These are phyloP conservation scores for Macrophomina phaseolina DNA, from an alignment of 2,329 filamentous ascomycete species.

Conservation along the genomic window DNA sequence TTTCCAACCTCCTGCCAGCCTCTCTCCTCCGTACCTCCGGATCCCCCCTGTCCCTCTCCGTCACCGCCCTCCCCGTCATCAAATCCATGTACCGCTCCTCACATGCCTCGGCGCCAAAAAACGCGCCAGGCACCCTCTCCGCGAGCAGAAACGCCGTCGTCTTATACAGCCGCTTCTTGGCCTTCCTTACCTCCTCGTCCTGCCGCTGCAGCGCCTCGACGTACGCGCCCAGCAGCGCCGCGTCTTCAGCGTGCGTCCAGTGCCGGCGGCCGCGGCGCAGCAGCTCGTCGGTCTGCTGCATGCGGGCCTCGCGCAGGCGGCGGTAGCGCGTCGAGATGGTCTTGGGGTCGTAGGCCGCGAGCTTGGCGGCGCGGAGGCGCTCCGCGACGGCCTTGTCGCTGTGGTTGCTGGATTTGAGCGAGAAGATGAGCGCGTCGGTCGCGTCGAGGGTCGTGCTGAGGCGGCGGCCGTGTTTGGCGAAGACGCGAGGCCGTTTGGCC, in stretches of 20 bases:
- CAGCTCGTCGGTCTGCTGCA: constrained; percentile 50
- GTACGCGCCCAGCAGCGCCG: constrained; percentile 49
- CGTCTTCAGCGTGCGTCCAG: constrained; percentile 58
- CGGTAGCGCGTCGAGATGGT: constrained; percentile 55
- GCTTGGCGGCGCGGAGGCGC: constrained; percentile 47
- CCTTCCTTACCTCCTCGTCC: background rate
- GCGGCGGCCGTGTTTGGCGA: constrained; percentile 19
- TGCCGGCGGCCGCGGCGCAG: constrained; percentile 55
- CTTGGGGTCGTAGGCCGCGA: constrained; percentile 52
- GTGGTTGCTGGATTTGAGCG: constrained; percentile 50
- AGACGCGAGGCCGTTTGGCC: background rate
- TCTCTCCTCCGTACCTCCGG: background rate
- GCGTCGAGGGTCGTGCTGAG: constrained; percentile 44
- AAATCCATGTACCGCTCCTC: background rate
- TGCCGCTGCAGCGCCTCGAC: constrained; percentile 49
- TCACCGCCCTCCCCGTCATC: background rate
- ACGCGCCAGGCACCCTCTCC: background rate
- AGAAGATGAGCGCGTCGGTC: constrained; percentile 54
- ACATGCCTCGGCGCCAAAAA: constrained; percentile 12
- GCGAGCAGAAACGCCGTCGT: background rate
- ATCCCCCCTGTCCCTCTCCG: background rate
- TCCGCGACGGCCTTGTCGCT: constrained; percentile 52
- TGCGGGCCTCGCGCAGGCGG: constrained; percentile 52
- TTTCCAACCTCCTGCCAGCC: background rate
- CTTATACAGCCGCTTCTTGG: background rate